Evolutionary conservation across 495 filamentous ascomycete genomes (phyloP).

Genomic region (Margaritispora aquatica): DNA sequence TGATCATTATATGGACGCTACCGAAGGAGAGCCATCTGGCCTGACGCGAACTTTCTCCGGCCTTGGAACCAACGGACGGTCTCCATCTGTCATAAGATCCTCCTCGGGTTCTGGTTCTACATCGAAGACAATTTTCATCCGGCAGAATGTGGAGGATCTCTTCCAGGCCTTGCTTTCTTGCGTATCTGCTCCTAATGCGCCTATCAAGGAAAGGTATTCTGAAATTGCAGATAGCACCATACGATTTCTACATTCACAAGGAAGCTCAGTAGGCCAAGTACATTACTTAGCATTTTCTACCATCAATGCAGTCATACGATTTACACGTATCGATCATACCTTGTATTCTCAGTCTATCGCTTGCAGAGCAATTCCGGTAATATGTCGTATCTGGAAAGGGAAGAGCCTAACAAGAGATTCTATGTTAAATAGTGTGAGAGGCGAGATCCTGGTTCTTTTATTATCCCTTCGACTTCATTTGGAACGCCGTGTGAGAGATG

Average conservation of each 20-base stretch:
- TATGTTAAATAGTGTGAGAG: conserved; percentile 51
- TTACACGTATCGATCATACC: conserved; percentile 60
- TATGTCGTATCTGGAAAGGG: conserved; percentile 67
- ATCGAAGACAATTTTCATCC: conserved; percentile 1
- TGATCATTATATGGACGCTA: conserved; percentile 32
- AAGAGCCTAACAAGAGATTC: conserved; percentile 64
- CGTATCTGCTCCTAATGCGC: conserved; percentile 59
- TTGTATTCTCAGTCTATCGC: conserved; percentile 51
- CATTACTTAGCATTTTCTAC: conserved; percentile 67
- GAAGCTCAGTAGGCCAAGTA: conserved; percentile 47
- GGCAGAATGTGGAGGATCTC: conserved; percentile 20
- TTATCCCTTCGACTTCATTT: conserved; percentile 59
- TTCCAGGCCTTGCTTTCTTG: conserved; percentile 16
- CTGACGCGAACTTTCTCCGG: conserved; percentile 15
- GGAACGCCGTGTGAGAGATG: conserved; percentile 32
- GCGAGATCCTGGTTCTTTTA: conserved; percentile 61
- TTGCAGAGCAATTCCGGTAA: conserved; percentile 58
- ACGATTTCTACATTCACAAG: conserved; percentile 51
- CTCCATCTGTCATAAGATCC: conserved; percentile 13
- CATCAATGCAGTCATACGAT: conserved; percentile 64
- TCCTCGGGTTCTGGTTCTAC: conserved; percentile 2
- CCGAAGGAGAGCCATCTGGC: conserved; percentile 9
- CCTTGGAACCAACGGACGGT: conserved; percentile 5
- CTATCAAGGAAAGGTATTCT: conserved; percentile 52
- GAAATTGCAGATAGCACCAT: conserved; percentile 52